Evolutionary conservation across 2,329 filamentous ascomycete species (phyloP), one percentile per base, ranked within the genome.

Genomic region (Sporothrix brasiliensis): DNA sequence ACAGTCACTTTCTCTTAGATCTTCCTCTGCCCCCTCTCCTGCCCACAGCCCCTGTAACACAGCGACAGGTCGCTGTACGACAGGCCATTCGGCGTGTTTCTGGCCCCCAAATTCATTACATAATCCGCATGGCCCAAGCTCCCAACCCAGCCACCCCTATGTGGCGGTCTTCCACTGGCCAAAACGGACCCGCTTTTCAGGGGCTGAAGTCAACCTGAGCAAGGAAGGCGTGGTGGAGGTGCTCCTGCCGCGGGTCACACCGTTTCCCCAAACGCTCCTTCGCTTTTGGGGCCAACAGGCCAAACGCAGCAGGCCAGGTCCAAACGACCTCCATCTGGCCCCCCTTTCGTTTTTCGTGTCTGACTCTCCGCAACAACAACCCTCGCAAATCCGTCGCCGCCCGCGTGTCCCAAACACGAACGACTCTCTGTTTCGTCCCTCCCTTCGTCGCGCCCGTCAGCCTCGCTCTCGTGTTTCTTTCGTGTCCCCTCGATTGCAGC

Each of bases 101-200:
- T 50, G 19, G 44, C 41, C 21, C 50, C n/a, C 6, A 7, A 21
- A 21, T 21, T 13, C 9, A 14, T 56, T 68, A 54, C 66, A 56
- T 68, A 68, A 67, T 41, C 65, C n/a, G 58, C 39, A 39, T 63
- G 58, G 58, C 44, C 61, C 44, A 50, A 66, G 61, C 61, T 49
- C 61, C 44, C 61, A 14, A n/a, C 44, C 47, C 50, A 67, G 63
- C 63, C 63, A 53, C 61, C 44, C 67, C 30, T 50, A 41, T 50
- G 39, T 68, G 53, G 53, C 44, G 21, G 50, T 7, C 21, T 5
- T 19, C 44, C 41, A 27, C 41, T 49, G 60, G 63, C 63, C 54
- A 61, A 68, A 60, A 68, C 67, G 67, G 67, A 47, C 67, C 67
- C 67, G 41, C 70, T 69, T 71, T 69, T 71, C 67, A 71, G 70